A percentile compares a stretch with the other conserved stretches of the same genome.
phyloP scores from a whole-genome alignment of 2,329 filamentous ascomycete species.

The Samsoniella hepiali region DNA sequence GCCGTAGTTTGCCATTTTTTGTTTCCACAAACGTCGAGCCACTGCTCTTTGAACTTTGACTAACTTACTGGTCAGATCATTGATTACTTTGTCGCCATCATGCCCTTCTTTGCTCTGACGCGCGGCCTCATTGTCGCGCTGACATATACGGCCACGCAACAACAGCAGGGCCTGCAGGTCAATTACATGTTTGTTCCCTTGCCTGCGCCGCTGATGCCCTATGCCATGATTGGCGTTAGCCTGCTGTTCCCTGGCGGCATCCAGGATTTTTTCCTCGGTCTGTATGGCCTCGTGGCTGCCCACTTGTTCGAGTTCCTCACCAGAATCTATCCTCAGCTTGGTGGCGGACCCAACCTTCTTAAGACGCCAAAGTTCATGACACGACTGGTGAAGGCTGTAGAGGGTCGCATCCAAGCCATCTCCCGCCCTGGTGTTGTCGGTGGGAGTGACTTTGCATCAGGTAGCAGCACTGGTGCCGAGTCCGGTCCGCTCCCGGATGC shows the following conservation, averaged over 20 bases:
- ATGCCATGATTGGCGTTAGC: conserved; percentile 71
- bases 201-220: conserved; percentile 76
- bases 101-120: conserved; percentile 46
- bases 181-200: conserved; percentile 82
- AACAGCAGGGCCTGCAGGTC: conserved; percentile 72
- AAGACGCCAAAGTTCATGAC: conserved; percentile 70
- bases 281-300: conserved; percentile 78
- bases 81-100: conserved; percentile 30
- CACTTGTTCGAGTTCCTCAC: conserved; percentile 90
- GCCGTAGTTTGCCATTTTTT: conserved; percentile 21
- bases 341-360: conserved; percentile 74
- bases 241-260: conserved; percentile 63
- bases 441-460: background rate
- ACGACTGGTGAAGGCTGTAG: conserved; percentile 54
- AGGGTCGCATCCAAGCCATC: background rate
- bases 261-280: conserved; percentile 56
- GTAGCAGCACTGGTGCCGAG: conserved; percentile 13
- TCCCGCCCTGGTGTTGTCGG: background rate
- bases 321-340: conserved; percentile 83
- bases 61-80: conserved; percentile 25
- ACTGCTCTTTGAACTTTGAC: conserved; percentile 1
- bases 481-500: conserved; percentile 56
- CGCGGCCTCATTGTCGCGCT: conserved; percentile 73
- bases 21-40: background rate
- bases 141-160: conserved; percentile 79